A percentile compares a stretch with the other conserved stretches of the same genome.
Evolutionary conservation across 306 rosid species (phyloP).

Genomic region (Vigna nakashimae): DNA sequence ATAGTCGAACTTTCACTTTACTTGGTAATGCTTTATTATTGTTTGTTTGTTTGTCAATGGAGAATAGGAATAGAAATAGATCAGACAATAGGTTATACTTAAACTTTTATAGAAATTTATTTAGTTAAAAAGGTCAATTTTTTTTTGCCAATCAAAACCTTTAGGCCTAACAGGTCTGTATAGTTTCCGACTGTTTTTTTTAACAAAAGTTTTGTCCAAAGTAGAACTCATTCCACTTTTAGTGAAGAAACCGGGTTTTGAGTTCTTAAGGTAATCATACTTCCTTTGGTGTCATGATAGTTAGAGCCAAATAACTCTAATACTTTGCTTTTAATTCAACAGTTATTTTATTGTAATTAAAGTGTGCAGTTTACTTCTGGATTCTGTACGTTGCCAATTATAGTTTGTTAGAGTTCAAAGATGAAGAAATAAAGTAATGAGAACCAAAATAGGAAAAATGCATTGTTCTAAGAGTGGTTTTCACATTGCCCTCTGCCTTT

Average conservation of each 20-base stretch:
- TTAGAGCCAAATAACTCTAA: neutral
- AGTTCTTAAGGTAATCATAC: neutral
- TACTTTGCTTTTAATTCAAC: slow-evolving; percentile 22
- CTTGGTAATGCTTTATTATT: no score
- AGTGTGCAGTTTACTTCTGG: neutral
- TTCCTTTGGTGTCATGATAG: slow-evolving; percentile 15
- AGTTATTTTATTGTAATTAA: slow-evolving; percentile 5
- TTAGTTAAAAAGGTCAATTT: no score
- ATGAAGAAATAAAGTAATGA: neutral
- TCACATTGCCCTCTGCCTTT: neutral
- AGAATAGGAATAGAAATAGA: no score
- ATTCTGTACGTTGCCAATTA: neutral
- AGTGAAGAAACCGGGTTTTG: neutral
- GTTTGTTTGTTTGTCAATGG: neutral
- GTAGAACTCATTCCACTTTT: no score
- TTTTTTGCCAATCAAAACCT: no score
- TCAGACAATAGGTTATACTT: no score
- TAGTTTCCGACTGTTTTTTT: no score
- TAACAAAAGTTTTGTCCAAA: no score
- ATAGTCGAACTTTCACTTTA: neutral
- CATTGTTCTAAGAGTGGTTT: slow-evolving; percentile 8
- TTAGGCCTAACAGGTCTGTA: no score
- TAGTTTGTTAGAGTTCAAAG: slow-evolving; percentile 16
- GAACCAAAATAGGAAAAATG: slow-evolving; percentile 4
- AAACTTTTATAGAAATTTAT: no score